A percentile compares a stretch with the other conserved stretches of the same genome.
Conservation (phyloP, 257 asterid genomes). For the Rauvolfia tetraphylla region DNA sequence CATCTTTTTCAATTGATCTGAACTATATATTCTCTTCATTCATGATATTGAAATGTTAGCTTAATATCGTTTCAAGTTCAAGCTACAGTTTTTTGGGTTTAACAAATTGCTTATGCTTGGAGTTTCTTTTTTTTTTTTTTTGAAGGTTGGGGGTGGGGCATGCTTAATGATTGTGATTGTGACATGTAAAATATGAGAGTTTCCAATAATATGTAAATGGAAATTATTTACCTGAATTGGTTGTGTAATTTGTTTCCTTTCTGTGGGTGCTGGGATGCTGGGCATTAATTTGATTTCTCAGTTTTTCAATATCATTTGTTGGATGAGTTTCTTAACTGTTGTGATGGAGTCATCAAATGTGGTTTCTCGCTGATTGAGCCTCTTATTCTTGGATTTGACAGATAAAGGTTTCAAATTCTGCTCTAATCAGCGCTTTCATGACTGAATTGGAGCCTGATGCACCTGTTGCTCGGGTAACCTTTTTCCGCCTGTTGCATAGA, state of each 20-base stretch:
- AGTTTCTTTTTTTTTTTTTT: neutral
- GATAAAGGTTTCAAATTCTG: constrained; percentile 98
- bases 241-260: neutral
- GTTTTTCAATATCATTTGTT: neutral
- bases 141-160: no score
- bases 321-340: neutral
- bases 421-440: constrained; percentile 95
- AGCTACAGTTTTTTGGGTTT: neutral
- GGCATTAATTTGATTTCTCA: neutral
- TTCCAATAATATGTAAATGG: neutral
- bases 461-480: constrained; percentile 72
- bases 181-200: neutral
- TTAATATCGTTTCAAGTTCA: neutral
- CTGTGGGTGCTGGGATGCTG: neutral
- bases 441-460: constrained; percentile 85
- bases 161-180: neutral
- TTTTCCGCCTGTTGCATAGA: neutral
- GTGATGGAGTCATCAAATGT: neutral
- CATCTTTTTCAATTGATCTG: neutral
- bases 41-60: neutral
- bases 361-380: neutral
- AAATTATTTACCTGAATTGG: neutral
- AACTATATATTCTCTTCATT: neutral
- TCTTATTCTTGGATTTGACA: constrained; percentile 26
- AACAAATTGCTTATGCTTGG: neutral